Conservation (phyloP, 2,329 filamentous ascomycete species). For the Pseudogymnoascus sp. region DNA sequence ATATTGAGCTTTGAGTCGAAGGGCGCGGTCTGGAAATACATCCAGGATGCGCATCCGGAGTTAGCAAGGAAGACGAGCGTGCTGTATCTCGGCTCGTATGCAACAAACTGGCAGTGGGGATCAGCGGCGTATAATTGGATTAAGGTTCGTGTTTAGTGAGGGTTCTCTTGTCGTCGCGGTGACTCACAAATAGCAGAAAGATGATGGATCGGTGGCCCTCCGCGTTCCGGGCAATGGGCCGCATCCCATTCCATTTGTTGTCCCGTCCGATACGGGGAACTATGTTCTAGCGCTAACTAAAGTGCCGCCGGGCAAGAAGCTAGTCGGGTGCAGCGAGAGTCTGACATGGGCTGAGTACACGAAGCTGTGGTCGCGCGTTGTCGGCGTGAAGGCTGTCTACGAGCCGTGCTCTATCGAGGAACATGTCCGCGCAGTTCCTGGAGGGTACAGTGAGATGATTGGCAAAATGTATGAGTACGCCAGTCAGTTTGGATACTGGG, state of each 20-base stretch:
- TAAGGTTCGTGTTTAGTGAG: not conserved
- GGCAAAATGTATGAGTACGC: slow-evolving; percentile 27
- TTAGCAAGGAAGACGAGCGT: slow-evolving; percentile 26
- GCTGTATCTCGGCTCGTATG: slow-evolving; percentile 28
- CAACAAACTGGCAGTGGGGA: slow-evolving; percentile 21
- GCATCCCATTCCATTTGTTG: not conserved
- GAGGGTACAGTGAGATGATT: slow-evolving; percentile 23
- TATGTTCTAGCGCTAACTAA: slow-evolving; percentile 21
- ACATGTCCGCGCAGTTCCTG: slow-evolving; percentile 18
- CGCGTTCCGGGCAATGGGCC: not conserved
- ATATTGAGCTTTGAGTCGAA: slow-evolving; percentile 37
- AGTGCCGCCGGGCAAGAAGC: slow-evolving; percentile 21
- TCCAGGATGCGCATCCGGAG: slow-evolving; percentile 20
- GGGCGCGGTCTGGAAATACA: slow-evolving; percentile 28
- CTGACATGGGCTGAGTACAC: not conserved
- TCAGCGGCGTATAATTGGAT: not conserved
- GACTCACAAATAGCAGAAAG: not conserved
- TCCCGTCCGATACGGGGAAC: slow-evolving; percentile 19
- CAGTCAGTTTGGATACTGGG: slow-evolving; percentile 27
- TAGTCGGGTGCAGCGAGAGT: slow-evolving; percentile 1
- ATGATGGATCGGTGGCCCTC: not conserved
- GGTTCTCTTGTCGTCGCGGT: not conserved
- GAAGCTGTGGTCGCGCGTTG: slow-evolving; percentile 14
- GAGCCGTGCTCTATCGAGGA: slow-evolving; percentile 19
- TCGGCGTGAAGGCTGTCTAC: slow-evolving; percentile 14